These are phyloP conservation scores for Xerocomellus dryophilus DNA, from an alignment of 768 basidiomycete genomes.

Conservation along the genomic window DNA sequence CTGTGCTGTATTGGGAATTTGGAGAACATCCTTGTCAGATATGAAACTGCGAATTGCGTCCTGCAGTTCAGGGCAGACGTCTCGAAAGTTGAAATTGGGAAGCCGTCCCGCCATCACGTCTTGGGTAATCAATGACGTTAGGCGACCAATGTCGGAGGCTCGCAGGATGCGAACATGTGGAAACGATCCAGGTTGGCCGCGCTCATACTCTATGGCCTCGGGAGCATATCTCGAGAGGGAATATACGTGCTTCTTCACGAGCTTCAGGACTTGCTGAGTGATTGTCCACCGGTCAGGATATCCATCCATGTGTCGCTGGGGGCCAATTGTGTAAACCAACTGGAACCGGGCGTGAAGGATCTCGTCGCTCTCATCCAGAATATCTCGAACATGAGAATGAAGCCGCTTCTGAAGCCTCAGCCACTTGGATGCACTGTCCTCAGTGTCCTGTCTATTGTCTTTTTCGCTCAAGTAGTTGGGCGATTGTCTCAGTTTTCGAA, in stretches of 20 bases:
- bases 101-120: constrained; percentile 11
- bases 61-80: background rate
- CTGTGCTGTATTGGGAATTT: background rate
- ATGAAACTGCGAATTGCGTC: constrained; percentile 15
- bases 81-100: constrained; percentile 8
- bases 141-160: background rate
- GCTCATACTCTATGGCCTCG: background rate
- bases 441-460: too few species aligned
- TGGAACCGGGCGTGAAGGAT: constrained; percentile 22
- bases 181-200: background rate
- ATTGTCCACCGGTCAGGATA: constrained; percentile 30
- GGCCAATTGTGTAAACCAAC: constrained; percentile 25
- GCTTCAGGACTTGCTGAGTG: constrained; percentile 25
- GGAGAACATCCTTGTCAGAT: background rate
- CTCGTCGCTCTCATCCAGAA: constrained; percentile 24
- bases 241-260: constrained; percentile 2
- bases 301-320: constrained; percentile 20
- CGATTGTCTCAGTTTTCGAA: too few species aligned
- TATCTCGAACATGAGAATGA: constrained; percentile 11
- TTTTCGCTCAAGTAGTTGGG: too few species aligned
- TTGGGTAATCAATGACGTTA: background rate
- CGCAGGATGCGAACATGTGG: constrained; percentile 5
- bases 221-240: background rate
- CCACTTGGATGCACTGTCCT: constrained; percentile 18
- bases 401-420: constrained; percentile 12